A percentile compares a stretch with the other conserved stretches of the same genome.
Evolutionary conservation across 2,329 filamentous ascomycete species (phyloP).

Genomic region (Graphilbum sp.): DNA sequence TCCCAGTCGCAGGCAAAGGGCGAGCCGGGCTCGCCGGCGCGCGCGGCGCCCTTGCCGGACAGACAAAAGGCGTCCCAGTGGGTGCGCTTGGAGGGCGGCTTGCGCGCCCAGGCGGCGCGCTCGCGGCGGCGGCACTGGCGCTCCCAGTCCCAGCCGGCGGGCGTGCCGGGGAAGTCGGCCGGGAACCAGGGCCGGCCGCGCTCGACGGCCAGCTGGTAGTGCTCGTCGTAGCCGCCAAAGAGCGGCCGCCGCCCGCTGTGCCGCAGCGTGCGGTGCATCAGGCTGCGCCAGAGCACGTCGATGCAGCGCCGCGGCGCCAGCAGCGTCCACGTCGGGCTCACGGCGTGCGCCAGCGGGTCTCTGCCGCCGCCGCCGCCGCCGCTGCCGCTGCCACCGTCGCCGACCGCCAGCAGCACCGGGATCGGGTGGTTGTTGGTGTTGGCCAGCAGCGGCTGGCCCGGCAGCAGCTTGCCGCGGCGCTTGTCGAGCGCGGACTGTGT

Average conservation of each 20-base stretch:
- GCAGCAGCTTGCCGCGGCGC: constrained; percentile 42
- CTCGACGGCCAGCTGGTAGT: constrained; percentile 69
- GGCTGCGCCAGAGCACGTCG: constrained; percentile 60
- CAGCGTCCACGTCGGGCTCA: constrained; percentile 46
- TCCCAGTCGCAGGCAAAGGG: constrained; percentile 81
- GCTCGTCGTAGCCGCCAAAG: constrained; percentile 69
- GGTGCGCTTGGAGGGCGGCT: constrained; percentile 66
- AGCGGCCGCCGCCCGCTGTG: constrained; percentile 59
- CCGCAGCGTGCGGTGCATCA: constrained; percentile 27
- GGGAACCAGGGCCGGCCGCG: constrained; percentile 69
- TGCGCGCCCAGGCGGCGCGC: constrained; percentile 51
- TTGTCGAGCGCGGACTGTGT: constrained; percentile 71
- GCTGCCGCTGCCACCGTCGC: not conserved
- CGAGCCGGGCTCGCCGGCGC: constrained; percentile 63
- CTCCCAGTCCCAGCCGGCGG: constrained; percentile 68
- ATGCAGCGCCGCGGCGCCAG: constrained; percentile 87
- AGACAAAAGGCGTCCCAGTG: constrained; percentile 62
- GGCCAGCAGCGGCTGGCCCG: constrained; percentile 42
- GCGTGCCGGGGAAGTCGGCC: constrained; percentile 64
- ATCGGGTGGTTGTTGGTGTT: constrained; percentile 54
- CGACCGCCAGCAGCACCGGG: constrained; percentile 52
- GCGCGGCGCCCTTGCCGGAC: constrained; percentile 49
- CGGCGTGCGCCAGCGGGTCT: not conserved
- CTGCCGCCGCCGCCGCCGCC: not conserved
- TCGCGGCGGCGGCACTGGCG: constrained; percentile 42